These are phyloP conservation scores for Sporothrix phasma DNA, from an alignment of 2,329 filamentous ascomycete genomes.

Conservation along the genomic window DNA sequence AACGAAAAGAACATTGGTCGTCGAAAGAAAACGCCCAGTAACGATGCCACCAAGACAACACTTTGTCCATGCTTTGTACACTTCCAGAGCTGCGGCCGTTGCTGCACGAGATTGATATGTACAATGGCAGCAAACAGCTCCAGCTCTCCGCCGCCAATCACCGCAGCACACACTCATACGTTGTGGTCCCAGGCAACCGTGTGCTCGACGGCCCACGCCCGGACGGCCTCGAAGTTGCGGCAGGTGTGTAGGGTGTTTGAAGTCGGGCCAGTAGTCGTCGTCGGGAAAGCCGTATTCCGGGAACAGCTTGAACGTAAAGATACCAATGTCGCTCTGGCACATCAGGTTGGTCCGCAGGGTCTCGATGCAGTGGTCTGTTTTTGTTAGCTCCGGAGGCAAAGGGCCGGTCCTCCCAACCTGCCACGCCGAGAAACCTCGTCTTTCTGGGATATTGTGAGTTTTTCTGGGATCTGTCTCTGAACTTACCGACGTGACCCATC, in stretches of 20 bases:
- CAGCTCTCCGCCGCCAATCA: not conserved
- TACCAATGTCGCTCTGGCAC: conserved; percentile 45
- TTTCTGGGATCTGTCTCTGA: not conserved
- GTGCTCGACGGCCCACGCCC: conserved; percentile 42
- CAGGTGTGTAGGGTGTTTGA: conserved; percentile 44
- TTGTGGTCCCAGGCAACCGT: conserved; percentile 33
- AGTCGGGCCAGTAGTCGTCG: conserved; percentile 44
- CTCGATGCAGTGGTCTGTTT: conserved; percentile 43
- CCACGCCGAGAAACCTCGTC: not conserved
- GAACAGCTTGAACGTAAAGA: conserved; percentile 43
- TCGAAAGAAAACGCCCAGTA: not conserved
- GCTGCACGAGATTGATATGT: not conserved
- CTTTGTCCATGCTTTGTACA: not conserved
- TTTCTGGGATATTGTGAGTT: not conserved
- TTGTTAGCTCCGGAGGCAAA: conserved; percentile 10
- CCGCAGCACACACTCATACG: conserved; percentile 18
- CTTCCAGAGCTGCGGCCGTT: not conserved
- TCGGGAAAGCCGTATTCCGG: conserved; percentile 33
- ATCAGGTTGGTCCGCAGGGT: conserved; percentile 42
- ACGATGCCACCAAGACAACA: not conserved
- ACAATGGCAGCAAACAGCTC: not conserved
- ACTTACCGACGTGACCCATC: conserved; percentile 33
- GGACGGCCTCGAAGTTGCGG: conserved; percentile 42
- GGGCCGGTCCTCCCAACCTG: not conserved
- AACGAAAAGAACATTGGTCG: not conserved